phyloP scores from a whole-genome alignment of 352 stramenopile genomes.

The Phytophthora kernoviae region DNA sequence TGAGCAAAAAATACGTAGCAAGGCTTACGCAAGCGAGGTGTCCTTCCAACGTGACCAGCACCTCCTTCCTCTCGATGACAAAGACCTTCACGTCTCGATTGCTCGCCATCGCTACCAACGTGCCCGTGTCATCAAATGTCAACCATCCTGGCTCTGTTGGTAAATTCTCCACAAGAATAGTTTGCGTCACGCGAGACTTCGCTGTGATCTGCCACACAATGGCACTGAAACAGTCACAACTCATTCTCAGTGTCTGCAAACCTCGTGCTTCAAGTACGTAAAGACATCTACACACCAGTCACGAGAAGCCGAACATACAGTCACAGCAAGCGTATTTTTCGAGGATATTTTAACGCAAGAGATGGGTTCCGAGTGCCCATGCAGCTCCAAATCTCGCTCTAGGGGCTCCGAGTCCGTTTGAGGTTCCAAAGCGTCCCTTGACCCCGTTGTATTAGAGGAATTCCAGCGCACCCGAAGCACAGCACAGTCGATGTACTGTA shows the following conservation, averaged over 20 bases:
- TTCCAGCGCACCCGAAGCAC: slow-evolving; percentile 57
- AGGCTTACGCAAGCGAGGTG: slow-evolving; percentile 58
- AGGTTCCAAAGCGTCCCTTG: slow-evolving; percentile 20
- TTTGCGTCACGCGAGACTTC: slow-evolving; percentile 30
- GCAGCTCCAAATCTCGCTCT: slow-evolving; percentile 51
- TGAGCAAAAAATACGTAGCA: neutral
- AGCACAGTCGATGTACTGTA: slow-evolving; percentile 53
- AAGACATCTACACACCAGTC: slow-evolving; percentile 47
- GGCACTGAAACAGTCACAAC: slow-evolving; percentile 34
- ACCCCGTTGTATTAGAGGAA: neutral
- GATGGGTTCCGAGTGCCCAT: slow-evolving; percentile 54
- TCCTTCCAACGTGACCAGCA: slow-evolving; percentile 73
- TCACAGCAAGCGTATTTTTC: slow-evolving; percentile 20
- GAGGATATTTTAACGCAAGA: slow-evolving; percentile 40
- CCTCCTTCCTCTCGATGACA: slow-evolving; percentile 51
- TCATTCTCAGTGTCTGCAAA: neutral
- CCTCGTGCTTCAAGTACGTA: neutral
- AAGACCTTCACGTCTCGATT: slow-evolving; percentile 62
- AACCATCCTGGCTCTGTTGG: slow-evolving; percentile 47
- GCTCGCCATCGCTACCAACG: slow-evolving; percentile 58
- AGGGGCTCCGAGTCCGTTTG: slow-evolving; percentile 18
- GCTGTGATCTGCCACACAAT: slow-evolving; percentile 64
- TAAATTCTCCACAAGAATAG: slow-evolving; percentile 48
- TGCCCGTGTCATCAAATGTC: slow-evolving; percentile 69
- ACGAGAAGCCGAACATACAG: slow-evolving; percentile 63